Base-by-base conservation (phyloP, 495 filamentous ascomycete genomes). In the Paragyromitra xinjiangensis region DNA sequence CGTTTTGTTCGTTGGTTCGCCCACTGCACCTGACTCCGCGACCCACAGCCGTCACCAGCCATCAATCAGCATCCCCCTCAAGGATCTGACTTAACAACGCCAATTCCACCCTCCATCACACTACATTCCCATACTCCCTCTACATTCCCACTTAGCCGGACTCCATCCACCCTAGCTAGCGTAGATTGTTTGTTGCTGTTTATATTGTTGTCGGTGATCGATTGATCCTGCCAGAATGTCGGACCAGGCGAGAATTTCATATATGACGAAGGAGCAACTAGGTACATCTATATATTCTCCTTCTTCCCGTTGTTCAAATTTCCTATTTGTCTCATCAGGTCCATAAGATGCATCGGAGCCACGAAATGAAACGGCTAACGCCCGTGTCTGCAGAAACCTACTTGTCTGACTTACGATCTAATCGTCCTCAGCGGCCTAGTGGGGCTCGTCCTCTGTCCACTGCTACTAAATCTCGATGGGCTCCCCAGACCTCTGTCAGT, bases 181-280 rank as follows among this genome's bases (percentile, higher is more conserved):
- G 53, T 69, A 50, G 40, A 68, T 69, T 61, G 53, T 62, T 69
- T 69, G 71, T 69, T 68, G 64, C 45, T 66, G 19, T 65, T 44
- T 64, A 45, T 11, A 64, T 44, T 73, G 19, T 71, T 69, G 22
- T 19, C 42, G 39, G 69, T 40, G 71, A 34, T 37, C n/a, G 42
- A 50, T 42, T 26, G 29, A 61, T 61, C 56, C 56, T 61, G 29
- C 44, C 37, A 78, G 44, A 77, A 78, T 78, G 75, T 74, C 75
- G 63, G 75, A 78, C 68, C 77, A 79, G 70, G 68, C 77, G 40
- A 64, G 77, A 66, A 69, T 83, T 42, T 82, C 89, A 50, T 96
- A 93, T 85, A 97, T 97, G 94, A 90, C 90, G 45, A 90, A 89
- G 82, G 90, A 94, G 58, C 93, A 97, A 85, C 91, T 96, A 83